These are phyloP conservation scores for Ophiostoma ips DNA, from an alignment of 2,329 filamentous ascomycete genomes.

Conservation along the genomic window DNA sequence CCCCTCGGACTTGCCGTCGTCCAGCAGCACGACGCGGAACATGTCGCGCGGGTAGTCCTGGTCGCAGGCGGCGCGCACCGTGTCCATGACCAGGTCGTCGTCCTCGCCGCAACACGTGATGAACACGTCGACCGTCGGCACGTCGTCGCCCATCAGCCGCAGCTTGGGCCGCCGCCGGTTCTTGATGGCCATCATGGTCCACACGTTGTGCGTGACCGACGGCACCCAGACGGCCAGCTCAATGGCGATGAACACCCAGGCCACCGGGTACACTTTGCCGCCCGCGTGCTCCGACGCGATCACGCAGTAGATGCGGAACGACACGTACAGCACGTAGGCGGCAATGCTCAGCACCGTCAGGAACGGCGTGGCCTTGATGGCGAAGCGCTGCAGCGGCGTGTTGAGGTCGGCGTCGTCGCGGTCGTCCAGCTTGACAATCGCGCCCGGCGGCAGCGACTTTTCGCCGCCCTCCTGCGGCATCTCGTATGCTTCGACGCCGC, in stretches of 20 bases:
- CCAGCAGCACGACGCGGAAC: slow-evolving; percentile 42
- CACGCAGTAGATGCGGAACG: slow-evolving; percentile 38
- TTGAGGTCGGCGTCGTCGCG: slow-evolving; percentile 30
- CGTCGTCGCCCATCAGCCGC: slow-evolving; percentile 31
- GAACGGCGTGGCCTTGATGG: slow-evolving; percentile 25
- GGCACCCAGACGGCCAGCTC: slow-evolving; percentile 40
- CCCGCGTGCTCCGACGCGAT: slow-evolving; percentile 31
- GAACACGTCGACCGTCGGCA: slow-evolving; percentile 42
- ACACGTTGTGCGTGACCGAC: slow-evolving; percentile 41
- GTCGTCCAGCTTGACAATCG: slow-evolving; percentile 27
- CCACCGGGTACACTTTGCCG: slow-evolving; percentile 27
- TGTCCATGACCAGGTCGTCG: slow-evolving; percentile 41
- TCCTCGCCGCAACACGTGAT: slow-evolving; percentile 45
- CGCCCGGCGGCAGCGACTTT: slow-evolving; percentile 20
- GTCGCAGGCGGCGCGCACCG: slow-evolving; percentile 36
- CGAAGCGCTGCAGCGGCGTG: slow-evolving; percentile 26
- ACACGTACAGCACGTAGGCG: slow-evolving; percentile 31
- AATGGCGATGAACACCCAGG: slow-evolving; percentile 33
- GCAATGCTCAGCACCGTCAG: slow-evolving; percentile 26
- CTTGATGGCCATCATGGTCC: slow-evolving; percentile 44
- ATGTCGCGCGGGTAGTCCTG: slow-evolving; percentile 39
- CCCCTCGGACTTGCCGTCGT: slow-evolving; percentile 35
- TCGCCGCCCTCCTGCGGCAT: slow-evolving; percentile 16
- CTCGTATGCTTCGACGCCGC: slow-evolving; percentile 10
- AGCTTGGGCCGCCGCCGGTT: slow-evolving; percentile 38